Percentiles rank a stretch among this genome's conserved stretches.
Evolutionary conservation across 345 rosid genomes (phyloP).

Genomic region (Balakata baccata): DNA sequence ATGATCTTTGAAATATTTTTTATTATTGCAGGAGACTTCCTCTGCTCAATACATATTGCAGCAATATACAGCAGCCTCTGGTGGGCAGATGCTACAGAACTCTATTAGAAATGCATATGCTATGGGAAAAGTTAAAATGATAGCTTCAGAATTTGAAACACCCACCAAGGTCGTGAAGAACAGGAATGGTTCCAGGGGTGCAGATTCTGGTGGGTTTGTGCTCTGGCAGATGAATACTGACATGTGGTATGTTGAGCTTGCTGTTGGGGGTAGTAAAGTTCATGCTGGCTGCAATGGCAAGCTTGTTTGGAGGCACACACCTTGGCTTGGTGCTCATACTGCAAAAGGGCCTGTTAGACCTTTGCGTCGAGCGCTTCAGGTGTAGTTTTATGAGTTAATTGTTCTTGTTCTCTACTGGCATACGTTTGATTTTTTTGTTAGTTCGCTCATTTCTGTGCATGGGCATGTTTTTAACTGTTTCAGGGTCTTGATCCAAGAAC

Average conservation of each 20-base stretch:
- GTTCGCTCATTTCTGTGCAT: not conserved
- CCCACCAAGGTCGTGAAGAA: slow-evolving; percentile 68
- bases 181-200: slow-evolving; percentile 46
- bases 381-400: slow-evolving; percentile 13
- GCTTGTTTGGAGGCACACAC: slow-evolving; percentile 90
- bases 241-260: slow-evolving; percentile 92
- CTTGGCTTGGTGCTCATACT: slow-evolving; percentile 85
- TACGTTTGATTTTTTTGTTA: not conserved
- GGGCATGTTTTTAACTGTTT: slow-evolving; percentile 14
- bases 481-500: slow-evolving; percentile 95
- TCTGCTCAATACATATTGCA: slow-evolving; percentile 89
- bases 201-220: slow-evolving; percentile 81
- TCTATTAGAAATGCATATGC: slow-evolving; percentile 75
- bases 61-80: slow-evolving; percentile 88
- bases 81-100: slow-evolving; percentile 78
- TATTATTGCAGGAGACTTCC: slow-evolving; percentile 59
- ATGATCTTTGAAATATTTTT: not conserved
- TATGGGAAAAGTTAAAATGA: slow-evolving; percentile 81
- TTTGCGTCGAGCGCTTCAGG: slow-evolving; percentile 90
- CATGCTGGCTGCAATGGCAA: slow-evolving; percentile 92
- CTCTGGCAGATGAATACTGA: slow-evolving; percentile 98
- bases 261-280: slow-evolving; percentile 82
- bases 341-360: slow-evolving; percentile 93
- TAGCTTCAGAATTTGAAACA: slow-evolving; percentile 69
- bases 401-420: not conserved